Percentiles rank a stretch among this genome's conserved stretches.
Conservation (phyloP, 345 rosid species). For the Capsella bursapastoris region DNA sequence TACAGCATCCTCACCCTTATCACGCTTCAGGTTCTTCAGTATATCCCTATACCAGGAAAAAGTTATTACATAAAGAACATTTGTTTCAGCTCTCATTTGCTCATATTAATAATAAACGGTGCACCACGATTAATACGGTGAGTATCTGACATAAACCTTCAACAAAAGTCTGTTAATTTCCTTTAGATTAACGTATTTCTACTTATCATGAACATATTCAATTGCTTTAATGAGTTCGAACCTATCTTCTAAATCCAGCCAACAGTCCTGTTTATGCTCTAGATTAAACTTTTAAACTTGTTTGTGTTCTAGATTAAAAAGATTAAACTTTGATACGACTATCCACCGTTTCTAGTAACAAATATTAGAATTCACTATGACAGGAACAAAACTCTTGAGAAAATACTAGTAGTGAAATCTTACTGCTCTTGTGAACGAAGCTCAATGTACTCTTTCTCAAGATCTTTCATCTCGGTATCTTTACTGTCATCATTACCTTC, state of each 20-base stretch:
- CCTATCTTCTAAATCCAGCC: slow-evolving; percentile 13
- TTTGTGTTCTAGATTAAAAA: neutral
- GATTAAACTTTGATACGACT: neutral
- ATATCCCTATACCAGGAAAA: slow-evolving; percentile 54
- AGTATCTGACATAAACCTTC: neutral
- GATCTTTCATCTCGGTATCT: slow-evolving; percentile 78
- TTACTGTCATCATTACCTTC: slow-evolving; percentile 37
- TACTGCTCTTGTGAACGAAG: slow-evolving; percentile 77
- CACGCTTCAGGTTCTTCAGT: slow-evolving; percentile 70
- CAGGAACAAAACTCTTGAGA: too few relatives aligned
- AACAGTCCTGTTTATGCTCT: neutral
- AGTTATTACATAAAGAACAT: slow-evolving; percentile 14
- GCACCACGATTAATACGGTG: neutral
- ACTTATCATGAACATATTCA: neutral
- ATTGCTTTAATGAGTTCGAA: neutral
- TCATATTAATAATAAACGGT: neutral
- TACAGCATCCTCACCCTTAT: slow-evolving; percentile 80
- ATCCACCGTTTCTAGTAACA: slow-evolving; percentile 18
- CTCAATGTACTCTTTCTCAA: slow-evolving; percentile 75
- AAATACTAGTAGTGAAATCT: slow-evolving; percentile 32
- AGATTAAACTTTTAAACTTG: neutral
- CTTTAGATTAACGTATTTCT: neutral
- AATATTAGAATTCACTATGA: neutral
- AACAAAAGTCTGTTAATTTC: neutral
- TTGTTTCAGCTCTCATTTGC: neutral